Conservation (phyloP, 2,329 filamentous ascomycete genomes). For the Apiospora phragmitis region DNA sequence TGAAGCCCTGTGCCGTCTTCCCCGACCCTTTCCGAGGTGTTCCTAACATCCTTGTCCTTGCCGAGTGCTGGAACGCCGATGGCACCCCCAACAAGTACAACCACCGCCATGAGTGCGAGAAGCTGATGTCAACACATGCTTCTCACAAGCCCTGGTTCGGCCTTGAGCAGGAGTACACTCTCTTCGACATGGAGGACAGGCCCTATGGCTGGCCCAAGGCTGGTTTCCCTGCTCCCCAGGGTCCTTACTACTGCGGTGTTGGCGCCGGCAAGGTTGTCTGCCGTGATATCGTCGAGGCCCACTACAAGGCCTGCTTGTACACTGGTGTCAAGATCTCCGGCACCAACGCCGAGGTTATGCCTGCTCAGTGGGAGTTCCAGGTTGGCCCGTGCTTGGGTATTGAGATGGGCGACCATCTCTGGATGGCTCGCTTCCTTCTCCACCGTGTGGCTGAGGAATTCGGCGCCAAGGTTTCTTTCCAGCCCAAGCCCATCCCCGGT, state of each 20-base stretch:
- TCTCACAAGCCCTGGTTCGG: conserved; percentile 93
- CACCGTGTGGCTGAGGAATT: conserved; percentile 94
- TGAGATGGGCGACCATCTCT: conserved; percentile 92
- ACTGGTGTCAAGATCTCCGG: conserved; percentile 91
- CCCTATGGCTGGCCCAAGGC: conserved; percentile 81
- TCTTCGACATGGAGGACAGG: conserved; percentile 81
- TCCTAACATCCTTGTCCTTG: conserved; percentile 91
- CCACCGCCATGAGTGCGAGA: conserved; percentile 87
- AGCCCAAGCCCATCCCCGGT: conserved; percentile 93
- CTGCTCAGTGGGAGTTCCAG: conserved; percentile 97
- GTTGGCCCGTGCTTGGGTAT: conserved; percentile 90
- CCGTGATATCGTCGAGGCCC: conserved; percentile 92
- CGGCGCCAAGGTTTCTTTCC: conserved; percentile 90
- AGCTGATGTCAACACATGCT: conserved; percentile 86
- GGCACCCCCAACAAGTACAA: conserved; percentile 98
- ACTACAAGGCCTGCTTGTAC: conserved; percentile 87
- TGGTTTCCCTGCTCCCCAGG: conserved; percentile 89
- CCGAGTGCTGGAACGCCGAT: conserved; percentile 92
- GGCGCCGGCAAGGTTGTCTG: conserved; percentile 95
- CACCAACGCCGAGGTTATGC: conserved; percentile 99
- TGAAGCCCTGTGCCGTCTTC: conserved; percentile 85
- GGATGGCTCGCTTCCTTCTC: conserved; percentile 87
- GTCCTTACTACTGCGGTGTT: conserved; percentile 97
- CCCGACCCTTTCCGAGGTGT: conserved; percentile 87
- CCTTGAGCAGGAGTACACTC: conserved; percentile 96